These are phyloP conservation scores for Aspergillus floridensis DNA, from an alignment of 2,329 filamentous ascomycete species.

Conservation along the genomic window DNA sequence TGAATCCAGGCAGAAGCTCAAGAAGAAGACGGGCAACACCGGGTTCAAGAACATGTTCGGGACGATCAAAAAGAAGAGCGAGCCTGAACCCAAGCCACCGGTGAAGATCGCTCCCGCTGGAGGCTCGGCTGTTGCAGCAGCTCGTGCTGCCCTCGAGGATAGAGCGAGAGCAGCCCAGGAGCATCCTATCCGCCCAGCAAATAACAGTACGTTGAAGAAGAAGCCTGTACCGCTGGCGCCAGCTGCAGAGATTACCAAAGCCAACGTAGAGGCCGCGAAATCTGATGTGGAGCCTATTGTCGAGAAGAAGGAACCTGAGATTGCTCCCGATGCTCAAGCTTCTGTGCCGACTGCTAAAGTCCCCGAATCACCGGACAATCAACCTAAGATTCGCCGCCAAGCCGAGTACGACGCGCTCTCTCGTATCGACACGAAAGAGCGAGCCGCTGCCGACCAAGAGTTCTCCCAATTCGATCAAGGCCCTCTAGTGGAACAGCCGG, in stretches of 20 bases:
- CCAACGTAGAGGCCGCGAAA: constrained; percentile 9
- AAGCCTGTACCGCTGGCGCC: constrained; percentile 29
- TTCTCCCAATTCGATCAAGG: constrained; percentile 81
- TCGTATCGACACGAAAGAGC: constrained; percentile 55
- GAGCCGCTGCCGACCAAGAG: constrained; percentile 45
- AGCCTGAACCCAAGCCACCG: constrained; percentile 23
- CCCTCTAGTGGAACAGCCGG: constrained; percentile 80
- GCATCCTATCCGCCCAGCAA: constrained; percentile 19
- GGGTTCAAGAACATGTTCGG: constrained; percentile 47
- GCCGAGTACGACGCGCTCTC: constrained; percentile 58
- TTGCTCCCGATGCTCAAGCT: not conserved
- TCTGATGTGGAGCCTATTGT: constrained; percentile 4
- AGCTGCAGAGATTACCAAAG: constrained; percentile 8
- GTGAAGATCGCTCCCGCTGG: constrained; percentile 35
- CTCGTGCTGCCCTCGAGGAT: constrained; percentile 43
- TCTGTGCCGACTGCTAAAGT: constrained; percentile 17
- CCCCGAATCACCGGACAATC: constrained; percentile 30
- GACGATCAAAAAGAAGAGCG: constrained; percentile 40
- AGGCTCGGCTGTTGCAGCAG: constrained; percentile 41
- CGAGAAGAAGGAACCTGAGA: constrained; percentile 20
- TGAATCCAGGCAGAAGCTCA: constrained; percentile 42
- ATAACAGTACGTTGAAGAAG: constrained; percentile 33
- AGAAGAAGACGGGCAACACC: constrained; percentile 42
- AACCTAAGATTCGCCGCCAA: constrained; percentile 47
- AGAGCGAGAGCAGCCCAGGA: constrained; percentile 36